phyloP scores from a whole-genome alignment of 73 alveolate genomes.

The Paramecium tetraurelia region DNA sequence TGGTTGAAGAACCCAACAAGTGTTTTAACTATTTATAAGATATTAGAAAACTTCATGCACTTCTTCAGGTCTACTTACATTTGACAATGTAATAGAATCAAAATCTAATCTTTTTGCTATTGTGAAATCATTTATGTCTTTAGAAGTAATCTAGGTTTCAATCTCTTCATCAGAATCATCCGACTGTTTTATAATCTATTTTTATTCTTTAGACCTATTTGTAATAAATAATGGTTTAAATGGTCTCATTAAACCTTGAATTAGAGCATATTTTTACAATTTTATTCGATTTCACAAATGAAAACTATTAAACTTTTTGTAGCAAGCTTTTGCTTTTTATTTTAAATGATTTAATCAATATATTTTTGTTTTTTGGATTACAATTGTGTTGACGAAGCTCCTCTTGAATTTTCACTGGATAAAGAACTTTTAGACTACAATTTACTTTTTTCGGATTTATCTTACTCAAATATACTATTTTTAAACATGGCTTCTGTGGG shows the following conservation, averaged over 20 bases:
- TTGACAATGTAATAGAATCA: conserved; percentile 44
- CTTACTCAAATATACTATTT: neutral
- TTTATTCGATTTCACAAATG: neutral
- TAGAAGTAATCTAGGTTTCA: conserved; percentile 44
- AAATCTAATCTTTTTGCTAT: conserved; percentile 28
- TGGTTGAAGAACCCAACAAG: neutral
- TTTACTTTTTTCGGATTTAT: conserved; percentile 23
- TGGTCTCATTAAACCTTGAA: neutral
- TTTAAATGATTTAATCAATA: neutral
- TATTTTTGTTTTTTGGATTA: conserved; percentile 6
- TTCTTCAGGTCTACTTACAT: conserved; percentile 50
- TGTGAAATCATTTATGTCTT: conserved; percentile 52
- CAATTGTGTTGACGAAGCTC: neutral
- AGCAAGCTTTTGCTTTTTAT: neutral
- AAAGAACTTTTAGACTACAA: neutral
- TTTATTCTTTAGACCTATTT: neutral
- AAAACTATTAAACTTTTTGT: neutral
- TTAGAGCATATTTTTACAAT: neutral
- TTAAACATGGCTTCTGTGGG: neutral
- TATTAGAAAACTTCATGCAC: neutral
- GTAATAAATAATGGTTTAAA: neutral
- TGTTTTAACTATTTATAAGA: neutral
- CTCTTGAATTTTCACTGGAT: neutral
- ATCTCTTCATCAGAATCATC: conserved; percentile 55
- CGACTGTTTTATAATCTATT: neutral